Evolutionary conservation across 2,329 filamentous ascomycete species (phyloP).

Genomic region (Fusarium abutilonis): DNA sequence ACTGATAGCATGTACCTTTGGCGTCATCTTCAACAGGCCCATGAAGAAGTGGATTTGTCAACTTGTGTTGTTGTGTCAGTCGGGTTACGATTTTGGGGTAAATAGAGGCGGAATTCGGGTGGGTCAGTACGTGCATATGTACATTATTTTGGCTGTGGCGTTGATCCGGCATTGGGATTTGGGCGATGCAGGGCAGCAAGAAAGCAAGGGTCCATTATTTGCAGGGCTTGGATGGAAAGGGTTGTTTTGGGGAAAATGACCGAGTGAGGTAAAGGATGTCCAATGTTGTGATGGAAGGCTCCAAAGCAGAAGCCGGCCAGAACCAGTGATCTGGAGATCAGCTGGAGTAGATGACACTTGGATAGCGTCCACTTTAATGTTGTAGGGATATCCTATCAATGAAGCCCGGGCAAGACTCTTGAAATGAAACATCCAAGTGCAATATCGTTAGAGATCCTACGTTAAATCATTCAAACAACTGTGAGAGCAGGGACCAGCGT

Average conservation of each 20-base stretch:
- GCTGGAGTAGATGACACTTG: background rate
- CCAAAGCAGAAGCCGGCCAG: background rate
- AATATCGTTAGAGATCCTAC: conserved; percentile 23
- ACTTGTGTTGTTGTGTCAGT: conserved; percentile 5
- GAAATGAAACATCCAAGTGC: background rate
- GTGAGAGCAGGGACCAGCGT: conserved; percentile 17
- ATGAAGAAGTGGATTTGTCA: conserved; percentile 32
- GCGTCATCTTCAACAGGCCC: conserved; percentile 32
- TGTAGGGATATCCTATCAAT: conserved; percentile 10
- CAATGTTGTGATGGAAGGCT: background rate
- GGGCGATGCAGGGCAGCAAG: conserved; percentile 18
- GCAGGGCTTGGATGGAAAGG: conserved; percentile 13
- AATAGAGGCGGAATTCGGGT: conserved; percentile 34
- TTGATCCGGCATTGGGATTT: conserved; percentile 17
- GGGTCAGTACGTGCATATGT: conserved; percentile 15
- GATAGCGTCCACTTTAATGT: conserved; percentile 2
- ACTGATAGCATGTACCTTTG: conserved; percentile 20
- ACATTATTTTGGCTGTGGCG: conserved; percentile 26
- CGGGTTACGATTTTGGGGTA: conserved; percentile 34
- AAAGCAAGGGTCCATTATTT: conserved; percentile 33
- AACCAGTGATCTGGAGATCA: background rate
- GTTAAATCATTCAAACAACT: conserved; percentile 13
- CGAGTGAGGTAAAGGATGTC: conserved; percentile 26
- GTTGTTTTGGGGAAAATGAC: conserved; percentile 19
- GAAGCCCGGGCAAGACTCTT: background rate